These are phyloP conservation scores for Pichia thaimueangensis DNA, from an alignment of 805 yeast genomes.

Conservation along the genomic window DNA sequence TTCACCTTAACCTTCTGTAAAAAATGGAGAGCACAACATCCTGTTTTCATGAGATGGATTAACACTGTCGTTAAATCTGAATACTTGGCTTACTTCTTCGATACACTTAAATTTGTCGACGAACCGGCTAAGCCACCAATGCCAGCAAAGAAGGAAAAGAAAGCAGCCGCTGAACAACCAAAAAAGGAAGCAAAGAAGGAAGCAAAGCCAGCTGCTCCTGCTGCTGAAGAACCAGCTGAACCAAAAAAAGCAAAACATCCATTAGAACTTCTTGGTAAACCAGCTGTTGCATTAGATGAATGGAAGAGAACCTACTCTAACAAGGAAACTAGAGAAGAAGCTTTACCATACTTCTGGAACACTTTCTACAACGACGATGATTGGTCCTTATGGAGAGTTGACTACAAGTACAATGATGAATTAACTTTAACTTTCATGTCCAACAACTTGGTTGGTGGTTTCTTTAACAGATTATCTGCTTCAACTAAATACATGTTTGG, in stretches of 20 bases:
- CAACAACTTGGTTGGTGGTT: conserved; percentile 95
- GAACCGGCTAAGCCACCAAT: conserved; percentile 64
- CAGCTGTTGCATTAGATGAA: conserved; percentile 68
- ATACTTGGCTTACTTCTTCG: conserved; percentile 43
- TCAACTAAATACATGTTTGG: conserved; percentile 95
- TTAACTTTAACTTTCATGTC: conserved; percentile 96
- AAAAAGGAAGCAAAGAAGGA: conserved; percentile 36
- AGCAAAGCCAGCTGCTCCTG: conserved; percentile 28
- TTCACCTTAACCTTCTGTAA: conserved; percentile 41
- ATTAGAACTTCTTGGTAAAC: conserved; percentile 71
- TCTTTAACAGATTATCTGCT: conserved; percentile 89
- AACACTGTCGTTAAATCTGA: conserved; percentile 38
- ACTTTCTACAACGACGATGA: conserved; percentile 85
- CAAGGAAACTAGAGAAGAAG: conserved; percentile 91
- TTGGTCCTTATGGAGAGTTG: conserved; percentile 93
- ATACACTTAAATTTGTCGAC: conserved; percentile 51
- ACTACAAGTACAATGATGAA: conserved; percentile 97
- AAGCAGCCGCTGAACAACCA: conserved; percentile 29
- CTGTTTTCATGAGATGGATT: conserved; percentile 49
- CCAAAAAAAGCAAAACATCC: conserved; percentile 88
- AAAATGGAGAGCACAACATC: conserved; percentile 45
- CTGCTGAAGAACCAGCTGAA: conserved; percentile 32
- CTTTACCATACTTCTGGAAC: conserved; percentile 97
- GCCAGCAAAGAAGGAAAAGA: conserved; percentile 64
- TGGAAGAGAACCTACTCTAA: conserved; percentile 97